Conservation (phyloP, 257 asterid genomes). For the Fraxinus cuspidata region DNA sequence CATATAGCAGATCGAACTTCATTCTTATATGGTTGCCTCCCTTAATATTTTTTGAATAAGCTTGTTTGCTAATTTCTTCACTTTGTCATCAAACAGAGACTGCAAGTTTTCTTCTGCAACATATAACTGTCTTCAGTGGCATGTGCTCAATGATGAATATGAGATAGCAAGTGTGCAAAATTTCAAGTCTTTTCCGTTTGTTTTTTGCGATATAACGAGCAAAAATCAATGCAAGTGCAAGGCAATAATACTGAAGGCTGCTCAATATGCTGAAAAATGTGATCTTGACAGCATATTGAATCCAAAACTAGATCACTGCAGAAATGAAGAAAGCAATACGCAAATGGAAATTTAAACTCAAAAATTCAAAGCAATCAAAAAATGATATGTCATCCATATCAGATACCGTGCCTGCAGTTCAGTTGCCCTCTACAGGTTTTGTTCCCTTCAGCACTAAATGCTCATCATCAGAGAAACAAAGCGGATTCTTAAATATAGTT, state of each 20-base stretch:
- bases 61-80: conserved; percentile 68
- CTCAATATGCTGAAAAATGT: not conserved
- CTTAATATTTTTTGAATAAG: conserved; percentile 30
- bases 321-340: not conserved
- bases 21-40: conserved; percentile 64
- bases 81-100: conserved; percentile 69
- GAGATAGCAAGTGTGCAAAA: conserved; percentile 24
- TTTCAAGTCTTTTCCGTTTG: not conserved
- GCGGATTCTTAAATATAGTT: conserved; percentile 71
- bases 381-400: not conserved
- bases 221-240: not conserved
- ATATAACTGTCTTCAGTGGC: conserved; percentile 54
- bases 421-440: conserved; percentile 69
- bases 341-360: not conserved
- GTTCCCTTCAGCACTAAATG: conserved; percentile 86
- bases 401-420: conserved; percentile 64
- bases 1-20: conserved; percentile 84
- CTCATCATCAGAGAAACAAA: conserved; percentile 88
- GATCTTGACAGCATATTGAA: not conserved
- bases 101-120: conserved; percentile 80
- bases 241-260: not conserved
- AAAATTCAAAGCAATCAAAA: not conserved
- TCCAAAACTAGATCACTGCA: not conserved
- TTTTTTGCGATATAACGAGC: not conserved
- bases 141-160: conserved; percentile 37